Percentiles rank a stretch among this genome's conserved stretches.
phyloP scores from a whole-genome alignment of 192 early-diverging fungal species.

The Diversispora eburnea region DNA sequence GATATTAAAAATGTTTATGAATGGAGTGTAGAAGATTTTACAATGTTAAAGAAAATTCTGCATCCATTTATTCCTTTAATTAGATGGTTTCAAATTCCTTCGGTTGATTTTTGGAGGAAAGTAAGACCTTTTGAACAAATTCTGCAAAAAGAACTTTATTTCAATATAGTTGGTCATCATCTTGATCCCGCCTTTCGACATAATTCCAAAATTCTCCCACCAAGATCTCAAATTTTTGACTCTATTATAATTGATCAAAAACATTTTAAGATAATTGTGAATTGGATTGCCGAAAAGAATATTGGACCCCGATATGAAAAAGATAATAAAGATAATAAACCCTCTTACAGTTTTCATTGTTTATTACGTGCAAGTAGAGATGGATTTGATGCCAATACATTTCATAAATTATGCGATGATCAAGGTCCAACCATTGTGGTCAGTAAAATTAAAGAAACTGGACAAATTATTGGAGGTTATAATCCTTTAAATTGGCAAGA shows the following conservation, averaged over 20 bases:
- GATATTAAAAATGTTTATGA: neutral
- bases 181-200: neutral
- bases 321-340: neutral
- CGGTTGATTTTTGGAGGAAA: neutral
- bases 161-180: slow-evolving; percentile 6
- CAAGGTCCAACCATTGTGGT: neutral
- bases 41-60: neutral
- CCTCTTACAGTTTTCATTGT: neutral
- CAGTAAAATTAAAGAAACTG: neutral
- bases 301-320: no score
- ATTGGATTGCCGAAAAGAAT: slow-evolving; percentile 22
- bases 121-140: neutral
- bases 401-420: slow-evolving; percentile 16
- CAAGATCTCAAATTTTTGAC: slow-evolving; percentile 7
- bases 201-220: slow-evolving; percentile 1
- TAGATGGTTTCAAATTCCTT: slow-evolving; percentile 25
- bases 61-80: slow-evolving; percentile 23
- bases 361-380: slow-evolving; percentile 8
- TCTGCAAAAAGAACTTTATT: slow-evolving; percentile 7
- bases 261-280: slow-evolving; percentile 5
- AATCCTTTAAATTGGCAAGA: slow-evolving; percentile 11
- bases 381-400: neutral
- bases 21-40: slow-evolving; percentile 15
- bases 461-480: slow-evolving; percentile 13
- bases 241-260: neutral